phyloP scores from a whole-genome alignment of 805 yeast species.

The Nakazawaea populi region DNA sequence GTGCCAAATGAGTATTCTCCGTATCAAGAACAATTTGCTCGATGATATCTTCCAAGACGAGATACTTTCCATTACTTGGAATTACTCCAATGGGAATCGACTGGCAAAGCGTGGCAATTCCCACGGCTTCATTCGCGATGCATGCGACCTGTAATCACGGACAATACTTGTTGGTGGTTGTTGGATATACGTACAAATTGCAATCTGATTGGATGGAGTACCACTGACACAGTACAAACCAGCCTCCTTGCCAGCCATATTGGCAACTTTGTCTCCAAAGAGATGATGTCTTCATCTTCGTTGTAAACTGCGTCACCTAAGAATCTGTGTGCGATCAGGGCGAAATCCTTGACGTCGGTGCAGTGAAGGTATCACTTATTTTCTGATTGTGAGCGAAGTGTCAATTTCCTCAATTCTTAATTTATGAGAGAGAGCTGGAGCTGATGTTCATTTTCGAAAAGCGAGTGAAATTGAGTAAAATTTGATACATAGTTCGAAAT shows the following conservation, averaged over 20 bases:
- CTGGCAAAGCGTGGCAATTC: conserved; percentile 80
- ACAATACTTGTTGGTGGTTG: conserved; percentile 82
- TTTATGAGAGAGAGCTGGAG: too few species aligned
- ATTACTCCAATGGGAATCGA: conserved; percentile 83
- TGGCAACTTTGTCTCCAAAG: conserved; percentile 61
- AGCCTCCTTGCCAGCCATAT: conserved; percentile 70
- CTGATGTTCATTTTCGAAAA: too few species aligned
- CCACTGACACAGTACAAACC: conserved; percentile 85
- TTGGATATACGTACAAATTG: conserved; percentile 61
- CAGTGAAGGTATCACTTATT: too few species aligned
- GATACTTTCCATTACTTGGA: conserved; percentile 65
- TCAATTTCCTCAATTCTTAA: too few species aligned
- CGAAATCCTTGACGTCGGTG: conserved; percentile 51
- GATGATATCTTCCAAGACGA: conserved; percentile 76
- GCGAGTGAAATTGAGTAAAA: too few species aligned
- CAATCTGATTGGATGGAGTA: conserved; percentile 86
- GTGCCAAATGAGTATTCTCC: conserved; percentile 83
- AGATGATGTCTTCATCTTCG: conserved; percentile 69
- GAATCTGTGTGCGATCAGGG: conserved; percentile 49
- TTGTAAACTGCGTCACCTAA: conserved; percentile 84
- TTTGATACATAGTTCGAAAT: conserved; percentile 36
- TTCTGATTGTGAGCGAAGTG: too few species aligned
- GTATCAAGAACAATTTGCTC: too few species aligned
- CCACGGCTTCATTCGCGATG: conserved; percentile 87
- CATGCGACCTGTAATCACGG: conserved; percentile 84